Evolutionary conservation across 352 stramenopile species (phyloP).

Genomic region (Phytophthora foliorum): DNA sequence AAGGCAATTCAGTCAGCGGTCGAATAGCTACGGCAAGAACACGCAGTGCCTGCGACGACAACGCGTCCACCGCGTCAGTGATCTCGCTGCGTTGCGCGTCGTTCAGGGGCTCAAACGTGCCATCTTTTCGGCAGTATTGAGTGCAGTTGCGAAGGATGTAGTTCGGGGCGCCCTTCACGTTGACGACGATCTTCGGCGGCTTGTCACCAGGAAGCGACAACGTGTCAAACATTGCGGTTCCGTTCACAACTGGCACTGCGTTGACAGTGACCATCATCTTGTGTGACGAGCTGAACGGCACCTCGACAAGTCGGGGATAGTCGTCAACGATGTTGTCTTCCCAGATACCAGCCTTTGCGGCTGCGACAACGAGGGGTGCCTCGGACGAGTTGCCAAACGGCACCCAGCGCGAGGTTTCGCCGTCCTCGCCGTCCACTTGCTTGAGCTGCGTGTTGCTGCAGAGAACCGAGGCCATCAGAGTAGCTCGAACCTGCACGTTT

Average conservation of each 20-base stretch:
- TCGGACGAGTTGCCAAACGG: constrained; percentile 82
- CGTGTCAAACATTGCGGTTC: constrained; percentile 48
- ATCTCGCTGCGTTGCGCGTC: constrained; percentile 61
- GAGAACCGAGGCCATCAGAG: constrained; percentile 67
- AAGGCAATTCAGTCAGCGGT: constrained; percentile 60
- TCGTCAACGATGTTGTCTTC: constrained; percentile 59
- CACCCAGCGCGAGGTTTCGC: constrained; percentile 44
- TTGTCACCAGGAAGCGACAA: constrained; percentile 43
- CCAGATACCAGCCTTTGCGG: constrained; percentile 75
- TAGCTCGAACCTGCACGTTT: constrained; percentile 70
- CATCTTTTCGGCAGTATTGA: constrained; percentile 59
- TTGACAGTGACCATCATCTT: constrained; percentile 96
- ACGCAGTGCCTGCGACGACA: constrained; percentile 84
- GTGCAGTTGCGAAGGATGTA: constrained; percentile 80
- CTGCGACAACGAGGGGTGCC: constrained; percentile 75
- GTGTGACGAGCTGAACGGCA: constrained; percentile 95
- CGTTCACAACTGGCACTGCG: constrained; percentile 40
- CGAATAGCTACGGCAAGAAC: constrained; percentile 93
- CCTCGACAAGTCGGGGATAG: constrained; percentile 87
- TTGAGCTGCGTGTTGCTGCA: constrained; percentile 85
- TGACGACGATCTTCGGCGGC: constrained; percentile 61
- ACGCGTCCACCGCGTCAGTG: constrained; percentile 61
- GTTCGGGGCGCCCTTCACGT: constrained; percentile 77
- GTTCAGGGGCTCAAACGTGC: constrained; percentile 52
- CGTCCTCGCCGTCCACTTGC: constrained; percentile 62